phyloP scores from a whole-genome alignment of 768 basidiomycete genomes.

The Rhodotorula paludigena region DNA sequence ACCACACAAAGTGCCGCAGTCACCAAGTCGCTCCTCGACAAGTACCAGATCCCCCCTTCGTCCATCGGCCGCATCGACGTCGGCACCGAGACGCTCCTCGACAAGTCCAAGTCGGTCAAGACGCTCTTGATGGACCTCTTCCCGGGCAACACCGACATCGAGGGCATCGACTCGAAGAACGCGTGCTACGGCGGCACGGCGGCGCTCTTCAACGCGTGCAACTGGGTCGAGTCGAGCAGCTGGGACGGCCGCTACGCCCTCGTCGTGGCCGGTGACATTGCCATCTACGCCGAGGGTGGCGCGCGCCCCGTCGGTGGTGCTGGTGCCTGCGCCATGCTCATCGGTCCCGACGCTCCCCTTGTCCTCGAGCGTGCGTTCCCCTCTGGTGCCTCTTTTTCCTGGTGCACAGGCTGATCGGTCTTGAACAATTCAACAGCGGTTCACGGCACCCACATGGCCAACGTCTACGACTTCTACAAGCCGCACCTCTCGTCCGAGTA shows the following conservation, averaged over 20 bases:
- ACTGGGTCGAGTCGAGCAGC: constrained; percentile 92
- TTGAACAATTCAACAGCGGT: constrained; percentile 61
- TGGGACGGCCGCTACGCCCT: constrained; percentile 99
- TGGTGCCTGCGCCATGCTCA: constrained; percentile 87
- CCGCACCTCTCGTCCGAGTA: constrained; percentile 90
- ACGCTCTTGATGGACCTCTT: constrained; percentile 98
- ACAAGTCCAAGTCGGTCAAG: constrained; percentile 99
- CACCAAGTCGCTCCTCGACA: constrained; percentile 80
- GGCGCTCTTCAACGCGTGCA: constrained; percentile 95
- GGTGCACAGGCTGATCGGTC: no score
- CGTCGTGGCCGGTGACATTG: constrained; percentile 93
- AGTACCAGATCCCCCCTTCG: constrained; percentile 91
- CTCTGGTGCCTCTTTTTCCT: background rate
- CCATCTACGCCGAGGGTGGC: constrained; percentile 91
- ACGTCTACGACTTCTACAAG: constrained; percentile 99
- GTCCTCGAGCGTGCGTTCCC: constrained; percentile 80
- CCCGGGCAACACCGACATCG: constrained; percentile 88
- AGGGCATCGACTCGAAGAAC: constrained; percentile 98
- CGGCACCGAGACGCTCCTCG: constrained; percentile 97
- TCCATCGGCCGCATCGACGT: constrained; percentile 97
- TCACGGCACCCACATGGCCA: constrained; percentile 94
- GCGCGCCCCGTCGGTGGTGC: constrained; percentile 96
- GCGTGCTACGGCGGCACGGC: constrained; percentile 99
- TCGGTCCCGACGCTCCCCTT: constrained; percentile 92
- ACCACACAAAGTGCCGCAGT: constrained; percentile 51